Percentiles rank a stretch among this genome's conserved stretches.
These are phyloP conservation scores for Colletotrichum phormii DNA, from an alignment of 2,329 filamentous ascomycete genomes.

Conservation along the genomic window DNA sequence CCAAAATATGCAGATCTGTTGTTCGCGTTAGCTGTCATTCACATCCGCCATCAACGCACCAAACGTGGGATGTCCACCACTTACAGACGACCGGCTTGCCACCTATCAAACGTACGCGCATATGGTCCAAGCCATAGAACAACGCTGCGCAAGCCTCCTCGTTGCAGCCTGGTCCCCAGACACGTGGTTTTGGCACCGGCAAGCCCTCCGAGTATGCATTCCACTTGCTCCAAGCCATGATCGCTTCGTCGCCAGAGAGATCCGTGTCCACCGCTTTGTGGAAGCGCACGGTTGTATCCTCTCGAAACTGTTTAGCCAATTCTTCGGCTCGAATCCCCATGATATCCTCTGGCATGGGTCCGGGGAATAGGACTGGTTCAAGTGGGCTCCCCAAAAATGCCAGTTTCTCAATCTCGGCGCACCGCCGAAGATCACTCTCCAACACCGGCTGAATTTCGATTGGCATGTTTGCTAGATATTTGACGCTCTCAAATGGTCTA, in stretches of 20 bases:
- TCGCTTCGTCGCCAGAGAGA: conserved; percentile 40
- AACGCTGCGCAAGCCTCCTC: conserved; percentile 48
- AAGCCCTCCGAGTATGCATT: conserved; percentile 45
- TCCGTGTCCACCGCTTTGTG: conserved; percentile 36
- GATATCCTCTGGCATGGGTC: conserved; percentile 43
- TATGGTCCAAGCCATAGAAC: conserved; percentile 45
- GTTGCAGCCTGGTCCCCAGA: conserved; percentile 46
- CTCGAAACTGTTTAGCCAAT: conserved; percentile 37
- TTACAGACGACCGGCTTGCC: conserved; percentile 50
- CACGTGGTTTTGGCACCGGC: conserved; percentile 39
- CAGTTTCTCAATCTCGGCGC: conserved; percentile 30
- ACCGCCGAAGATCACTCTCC: conserved; percentile 27
- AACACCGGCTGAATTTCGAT: conserved; percentile 33
- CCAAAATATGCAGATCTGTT: conserved; percentile 51
- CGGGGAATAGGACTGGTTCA: conserved; percentile 42
- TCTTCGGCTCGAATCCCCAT: conserved; percentile 39
- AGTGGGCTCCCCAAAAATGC: conserved; percentile 23
- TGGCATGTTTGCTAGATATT: conserved; percentile 12
- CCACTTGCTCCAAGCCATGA: conserved; percentile 51
- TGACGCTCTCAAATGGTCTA: background rate
- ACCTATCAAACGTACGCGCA: conserved; percentile 45
- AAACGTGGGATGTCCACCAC: conserved; percentile 31
- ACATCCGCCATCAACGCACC: background rate
- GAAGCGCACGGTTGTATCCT: conserved; percentile 29
- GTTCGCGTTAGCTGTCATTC: conserved; percentile 14